Conservation (phyloP, 306 rosid genomes). For the Dalbergia oliveri region DNA sequence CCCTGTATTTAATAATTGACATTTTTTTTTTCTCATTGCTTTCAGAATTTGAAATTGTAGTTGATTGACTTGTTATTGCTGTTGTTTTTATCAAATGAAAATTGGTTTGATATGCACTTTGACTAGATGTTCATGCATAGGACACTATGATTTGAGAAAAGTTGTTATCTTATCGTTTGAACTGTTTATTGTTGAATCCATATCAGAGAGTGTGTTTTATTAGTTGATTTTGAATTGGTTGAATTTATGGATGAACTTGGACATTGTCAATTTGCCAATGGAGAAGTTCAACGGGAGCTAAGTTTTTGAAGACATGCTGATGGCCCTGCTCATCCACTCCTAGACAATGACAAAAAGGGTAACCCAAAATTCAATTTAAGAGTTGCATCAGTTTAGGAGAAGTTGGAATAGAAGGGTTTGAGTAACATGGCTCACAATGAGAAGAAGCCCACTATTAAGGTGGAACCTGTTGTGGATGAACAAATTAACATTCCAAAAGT, state of each 20-base stretch:
- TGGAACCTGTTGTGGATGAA: slow-evolving; percentile 58
- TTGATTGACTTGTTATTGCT: neutral
- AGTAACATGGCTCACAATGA: slow-evolving; percentile 42
- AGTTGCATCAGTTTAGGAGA: slow-evolving; percentile 48
- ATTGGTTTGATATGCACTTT: neutral
- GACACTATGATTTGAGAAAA: neutral
- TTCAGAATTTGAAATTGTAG: neutral
- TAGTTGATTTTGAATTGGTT: slow-evolving; percentile 16
- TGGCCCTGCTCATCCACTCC: slow-evolving; percentile 51
- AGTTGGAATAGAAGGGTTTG: slow-evolving; percentile 51
- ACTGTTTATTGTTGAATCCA: slow-evolving; percentile 11
- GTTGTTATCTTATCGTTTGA: slow-evolving; percentile 6
- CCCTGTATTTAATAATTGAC: neutral
- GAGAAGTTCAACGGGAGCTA: slow-evolving; percentile 35
- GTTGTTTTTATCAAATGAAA: neutral
- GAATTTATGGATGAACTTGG: slow-evolving; percentile 27
- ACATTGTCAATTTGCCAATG: slow-evolving; percentile 45
- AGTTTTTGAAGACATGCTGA: slow-evolving; percentile 33
- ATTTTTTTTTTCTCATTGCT: neutral
- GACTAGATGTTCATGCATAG: neutral
- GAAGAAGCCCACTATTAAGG: slow-evolving; percentile 51
- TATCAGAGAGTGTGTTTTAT: neutral
- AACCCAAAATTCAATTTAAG: slow-evolving; percentile 43
- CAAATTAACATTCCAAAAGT: slow-evolving; percentile 48
- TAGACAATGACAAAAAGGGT: slow-evolving; percentile 45